Percentiles rank a stretch among this genome's conserved stretches.
phyloP scores from a whole-genome alignment of 75 land plant genomes.

The Pseudotsuga menziesii region DNA sequence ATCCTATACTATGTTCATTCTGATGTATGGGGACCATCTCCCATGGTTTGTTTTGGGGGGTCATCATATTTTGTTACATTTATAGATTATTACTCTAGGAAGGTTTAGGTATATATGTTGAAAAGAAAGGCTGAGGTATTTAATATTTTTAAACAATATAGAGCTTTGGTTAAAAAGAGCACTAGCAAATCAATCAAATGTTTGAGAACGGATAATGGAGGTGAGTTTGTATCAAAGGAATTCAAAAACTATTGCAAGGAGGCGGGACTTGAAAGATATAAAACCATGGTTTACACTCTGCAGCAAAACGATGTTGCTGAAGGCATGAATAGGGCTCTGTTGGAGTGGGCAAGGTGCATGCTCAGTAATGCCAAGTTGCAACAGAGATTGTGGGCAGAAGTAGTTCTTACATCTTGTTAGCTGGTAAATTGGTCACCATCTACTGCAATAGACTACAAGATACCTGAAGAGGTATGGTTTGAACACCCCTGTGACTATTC shows the following conservation, averaged over 20 bases:
- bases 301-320: background rate
- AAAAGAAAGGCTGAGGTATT: background rate
- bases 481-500: background rate
- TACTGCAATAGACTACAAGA: background rate
- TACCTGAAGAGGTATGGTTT: background rate
- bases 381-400: background rate
- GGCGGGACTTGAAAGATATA: background rate
- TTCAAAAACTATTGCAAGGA: background rate
- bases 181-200: background rate
- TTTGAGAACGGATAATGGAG: background rate
- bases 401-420: background rate
- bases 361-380: background rate
- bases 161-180: background rate
- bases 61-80: background rate
- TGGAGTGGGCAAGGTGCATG: background rate
- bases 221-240: background rate
- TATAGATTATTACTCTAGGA: background rate
- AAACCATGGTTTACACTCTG: background rate
- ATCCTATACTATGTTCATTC: background rate
- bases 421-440: background rate
- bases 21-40: background rate
- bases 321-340: background rate
- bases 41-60: background rate
- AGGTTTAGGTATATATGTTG: background rate
- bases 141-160: background rate